Evolutionary conservation across 2,329 filamentous ascomycete species (phyloP), one percentile per base, ranked within the genome.

Genomic region (Pseudocercospora fuligena): DNA sequence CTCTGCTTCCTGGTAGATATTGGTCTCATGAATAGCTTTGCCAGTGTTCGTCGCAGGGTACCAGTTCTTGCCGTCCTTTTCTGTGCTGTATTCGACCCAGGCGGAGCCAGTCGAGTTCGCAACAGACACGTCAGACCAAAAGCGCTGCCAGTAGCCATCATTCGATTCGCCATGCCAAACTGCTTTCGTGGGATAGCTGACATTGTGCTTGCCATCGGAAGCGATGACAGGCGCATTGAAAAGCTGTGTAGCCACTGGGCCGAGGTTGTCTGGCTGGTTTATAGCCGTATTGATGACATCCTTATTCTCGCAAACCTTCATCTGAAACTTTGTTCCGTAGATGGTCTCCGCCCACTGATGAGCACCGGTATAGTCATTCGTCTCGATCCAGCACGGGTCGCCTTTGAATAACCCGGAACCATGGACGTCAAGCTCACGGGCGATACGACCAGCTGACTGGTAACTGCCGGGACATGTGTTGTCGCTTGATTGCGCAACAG

Each of bases 311-410:
- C 64, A 66, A 3, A 63, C 40, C 31, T 66, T 66, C 64, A 66
- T 66, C 9, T 21, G n/a, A 36, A 60, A 66, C 29, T 60, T 25
- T 7, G 60, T 54, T 49, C 64, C 64, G 21, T 66, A 66, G 12
- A 66, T 23, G 5, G 64, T 66, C 16, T 66, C 51, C 4, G 64
- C 60, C 40, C 60, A 66, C 47, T 60, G 33, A 23, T 66, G 64
- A 56, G 64, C 43, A 29, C 40, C 43, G 43, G 64, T 66, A 46
- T 66, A 66, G 54, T 60, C 60, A 27, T 66, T 66, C 33, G 60
- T 66, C 60, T 63, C 64, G 54, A 66, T 66, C 64, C 64, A 66
- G 64, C 64, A 66, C 23, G 64, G 64, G 19, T 66, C 64, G 46
- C 60, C 64, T 11, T 53, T 63, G 54, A 66, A 66, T 31, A 60